phyloP scores from a whole-genome alignment of 2,329 filamentous ascomycete genomes.

The Cordyceps farinosa region DNA sequence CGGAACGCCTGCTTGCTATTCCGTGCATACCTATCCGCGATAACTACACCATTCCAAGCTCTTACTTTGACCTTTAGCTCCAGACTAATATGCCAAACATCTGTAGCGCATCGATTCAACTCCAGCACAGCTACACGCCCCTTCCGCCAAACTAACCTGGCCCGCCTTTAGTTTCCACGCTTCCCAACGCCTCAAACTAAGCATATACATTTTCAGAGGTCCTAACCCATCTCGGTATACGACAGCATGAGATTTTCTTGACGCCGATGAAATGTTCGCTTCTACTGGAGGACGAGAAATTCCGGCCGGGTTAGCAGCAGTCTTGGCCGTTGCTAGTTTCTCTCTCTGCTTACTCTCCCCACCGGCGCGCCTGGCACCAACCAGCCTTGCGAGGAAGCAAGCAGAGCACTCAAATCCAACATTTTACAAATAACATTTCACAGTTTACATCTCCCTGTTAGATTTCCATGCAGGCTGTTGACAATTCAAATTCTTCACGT shows the following conservation, averaged over 20 bases:
- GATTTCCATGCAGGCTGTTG: neutral
- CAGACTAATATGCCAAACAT: neutral
- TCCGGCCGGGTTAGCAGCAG: neutral
- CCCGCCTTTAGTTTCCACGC: neutral
- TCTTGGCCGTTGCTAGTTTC: conserved; percentile 11
- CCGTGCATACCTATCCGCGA: neutral
- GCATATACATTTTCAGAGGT: neutral
- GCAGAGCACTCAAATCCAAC: neutral
- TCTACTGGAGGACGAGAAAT: neutral
- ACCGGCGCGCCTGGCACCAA: neutral
- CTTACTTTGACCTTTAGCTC: neutral
- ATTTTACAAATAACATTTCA: neutral
- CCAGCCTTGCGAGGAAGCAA: neutral
- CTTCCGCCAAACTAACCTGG: neutral
- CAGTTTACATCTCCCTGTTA: neutral
- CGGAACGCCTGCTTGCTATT: neutral
- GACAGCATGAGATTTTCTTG: neutral
- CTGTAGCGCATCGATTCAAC: neutral
- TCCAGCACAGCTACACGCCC: conserved; percentile 2
- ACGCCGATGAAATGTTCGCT: neutral
- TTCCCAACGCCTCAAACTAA: neutral
- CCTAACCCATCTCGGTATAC: conserved; percentile 7
- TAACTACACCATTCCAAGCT: neutral
- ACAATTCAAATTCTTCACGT: neutral
- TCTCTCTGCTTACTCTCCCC: conserved; percentile 12